These are phyloP conservation scores for Zizania latifolia DNA, from an alignment of 176 grass and related monocot species.

Conservation along the genomic window DNA sequence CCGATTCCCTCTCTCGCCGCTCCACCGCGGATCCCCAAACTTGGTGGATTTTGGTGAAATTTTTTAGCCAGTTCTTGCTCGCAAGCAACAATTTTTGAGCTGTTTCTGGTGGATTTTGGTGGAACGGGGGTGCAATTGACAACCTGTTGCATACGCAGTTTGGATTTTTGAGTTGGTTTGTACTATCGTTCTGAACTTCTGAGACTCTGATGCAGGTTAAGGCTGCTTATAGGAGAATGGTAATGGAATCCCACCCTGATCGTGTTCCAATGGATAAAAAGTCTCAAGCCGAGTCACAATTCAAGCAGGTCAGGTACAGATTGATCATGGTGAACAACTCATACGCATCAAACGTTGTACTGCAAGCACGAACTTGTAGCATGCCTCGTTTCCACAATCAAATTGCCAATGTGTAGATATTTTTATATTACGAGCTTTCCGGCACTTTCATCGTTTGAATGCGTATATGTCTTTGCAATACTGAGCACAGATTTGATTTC, in stretches of 20 bases:
- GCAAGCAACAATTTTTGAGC: background rate
- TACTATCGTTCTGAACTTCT: background rate
- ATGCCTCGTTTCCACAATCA: background rate
- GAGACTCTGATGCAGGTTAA: slow-evolving; percentile 50
- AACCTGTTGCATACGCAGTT: background rate
- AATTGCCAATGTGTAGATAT: background rate
- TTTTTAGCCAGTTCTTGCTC: background rate
- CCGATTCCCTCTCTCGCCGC: background rate
- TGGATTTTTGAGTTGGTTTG: background rate
- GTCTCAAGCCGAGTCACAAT: slow-evolving; percentile 65
- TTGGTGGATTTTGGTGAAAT: background rate
- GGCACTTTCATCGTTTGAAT: background rate
- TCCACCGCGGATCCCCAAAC: background rate
- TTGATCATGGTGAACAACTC: background rate
- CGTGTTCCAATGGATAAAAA: slow-evolving; percentile 56
- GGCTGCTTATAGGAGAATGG: slow-evolving; percentile 74
- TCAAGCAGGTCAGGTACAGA: slow-evolving; percentile 59
- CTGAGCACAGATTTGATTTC: background rate
- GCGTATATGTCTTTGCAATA: background rate
- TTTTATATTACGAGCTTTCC: slow-evolving; percentile 9
- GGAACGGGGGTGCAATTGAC: background rate
- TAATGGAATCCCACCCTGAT: slow-evolving; percentile 67
- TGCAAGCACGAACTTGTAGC: background rate
- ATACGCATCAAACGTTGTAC: background rate
- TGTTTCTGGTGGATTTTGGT: background rate